Evolutionary conservation across 768 basidiomycete species (phyloP).

Genomic region (Termitomyces sp.): DNA sequence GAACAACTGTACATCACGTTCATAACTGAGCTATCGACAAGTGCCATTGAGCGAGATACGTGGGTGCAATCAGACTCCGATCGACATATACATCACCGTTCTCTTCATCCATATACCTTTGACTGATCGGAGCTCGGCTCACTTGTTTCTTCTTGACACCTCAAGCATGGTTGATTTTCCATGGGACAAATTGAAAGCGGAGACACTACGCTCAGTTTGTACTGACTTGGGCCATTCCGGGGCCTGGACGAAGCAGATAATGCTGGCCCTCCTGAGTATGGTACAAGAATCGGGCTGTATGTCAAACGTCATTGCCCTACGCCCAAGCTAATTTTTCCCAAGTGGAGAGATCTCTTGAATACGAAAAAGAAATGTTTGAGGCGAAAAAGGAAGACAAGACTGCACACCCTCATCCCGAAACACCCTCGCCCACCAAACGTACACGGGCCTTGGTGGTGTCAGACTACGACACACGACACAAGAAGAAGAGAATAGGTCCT

Average conservation of each 20-base stretch:
- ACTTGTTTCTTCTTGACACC: not conserved
- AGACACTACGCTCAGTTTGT: constrained; percentile 15
- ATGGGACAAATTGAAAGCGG: constrained; percentile 17
- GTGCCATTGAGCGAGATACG: not conserved
- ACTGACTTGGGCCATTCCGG: constrained; percentile 11
- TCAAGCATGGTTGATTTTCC: constrained; percentile 12
- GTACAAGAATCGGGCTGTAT: constrained; percentile 12
- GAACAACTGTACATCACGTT: not conserved
- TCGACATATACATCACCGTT: not conserved
- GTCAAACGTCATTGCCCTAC: not conserved
- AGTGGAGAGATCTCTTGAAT: constrained; percentile 12
- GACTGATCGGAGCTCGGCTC: constrained; percentile 7
- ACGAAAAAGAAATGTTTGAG: not conserved
- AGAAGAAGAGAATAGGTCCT: constrained; percentile 12
- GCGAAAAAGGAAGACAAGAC: constrained; percentile 4
- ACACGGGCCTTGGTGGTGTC: constrained; percentile 10
- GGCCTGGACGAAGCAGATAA: constrained; percentile 2
- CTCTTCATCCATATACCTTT: not conserved
- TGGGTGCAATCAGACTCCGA: not conserved
- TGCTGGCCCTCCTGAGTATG: constrained; percentile 9
- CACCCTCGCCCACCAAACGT: not conserved
- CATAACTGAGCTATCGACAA: not conserved
- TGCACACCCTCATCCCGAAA: not conserved
- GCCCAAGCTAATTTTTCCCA: not conserved
- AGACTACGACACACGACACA: constrained; percentile 16